phyloP scores from a whole-genome alignment of 2,329 filamentous ascomycete genomes.

The Penicillium brevicompactum region DNA sequence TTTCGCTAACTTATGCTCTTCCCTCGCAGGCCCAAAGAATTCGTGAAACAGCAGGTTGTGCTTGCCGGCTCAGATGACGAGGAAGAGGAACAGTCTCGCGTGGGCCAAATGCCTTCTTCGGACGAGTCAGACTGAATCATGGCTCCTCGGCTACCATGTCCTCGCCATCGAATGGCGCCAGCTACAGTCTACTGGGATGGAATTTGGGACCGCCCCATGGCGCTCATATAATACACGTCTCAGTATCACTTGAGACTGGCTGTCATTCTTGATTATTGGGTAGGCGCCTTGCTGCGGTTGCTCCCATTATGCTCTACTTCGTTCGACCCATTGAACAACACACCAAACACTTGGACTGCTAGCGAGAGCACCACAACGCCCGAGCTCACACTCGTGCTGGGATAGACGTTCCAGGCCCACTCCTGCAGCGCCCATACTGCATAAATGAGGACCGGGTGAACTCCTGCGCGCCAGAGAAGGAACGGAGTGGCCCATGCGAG shows the following conservation, averaged over 20 bases:
- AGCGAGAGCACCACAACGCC: slow-evolving; percentile 70
- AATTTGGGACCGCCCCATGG: neutral
- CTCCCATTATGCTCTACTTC: slow-evolving; percentile 23
- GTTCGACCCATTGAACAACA: slow-evolving; percentile 53
- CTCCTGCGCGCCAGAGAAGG: slow-evolving; percentile 76
- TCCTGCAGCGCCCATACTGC: slow-evolving; percentile 77
- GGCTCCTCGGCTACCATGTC: neutral
- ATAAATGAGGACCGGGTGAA: slow-evolving; percentile 68
- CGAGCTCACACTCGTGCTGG: slow-evolving; percentile 71
- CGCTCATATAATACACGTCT: neutral
- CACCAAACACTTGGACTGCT: slow-evolving; percentile 64
- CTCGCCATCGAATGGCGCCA: neutral
- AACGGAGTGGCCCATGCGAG: slow-evolving; percentile 87
- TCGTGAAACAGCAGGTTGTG: slow-evolving; percentile 63
- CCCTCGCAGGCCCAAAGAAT: slow-evolving; percentile 71
- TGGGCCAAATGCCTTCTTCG: slow-evolving; percentile 82
- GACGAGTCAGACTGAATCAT: slow-evolving; percentile 67
- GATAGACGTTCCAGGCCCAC: slow-evolving; percentile 92
- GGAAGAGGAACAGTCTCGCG: slow-evolving; percentile 71
- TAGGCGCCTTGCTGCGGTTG: slow-evolving; percentile 21
- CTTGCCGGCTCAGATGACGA: slow-evolving; percentile 71
- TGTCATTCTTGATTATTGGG: slow-evolving; percentile 22
- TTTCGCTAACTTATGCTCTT: slow-evolving; percentile 15
- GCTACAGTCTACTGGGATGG: slow-evolving; percentile 1
- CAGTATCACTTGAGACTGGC: neutral